A percentile compares a stretch with the other conserved stretches of the same genome.
These are phyloP conservation scores for Forsythia viridissima DNA, from an alignment of 257 asterid species.

Conservation along the genomic window DNA sequence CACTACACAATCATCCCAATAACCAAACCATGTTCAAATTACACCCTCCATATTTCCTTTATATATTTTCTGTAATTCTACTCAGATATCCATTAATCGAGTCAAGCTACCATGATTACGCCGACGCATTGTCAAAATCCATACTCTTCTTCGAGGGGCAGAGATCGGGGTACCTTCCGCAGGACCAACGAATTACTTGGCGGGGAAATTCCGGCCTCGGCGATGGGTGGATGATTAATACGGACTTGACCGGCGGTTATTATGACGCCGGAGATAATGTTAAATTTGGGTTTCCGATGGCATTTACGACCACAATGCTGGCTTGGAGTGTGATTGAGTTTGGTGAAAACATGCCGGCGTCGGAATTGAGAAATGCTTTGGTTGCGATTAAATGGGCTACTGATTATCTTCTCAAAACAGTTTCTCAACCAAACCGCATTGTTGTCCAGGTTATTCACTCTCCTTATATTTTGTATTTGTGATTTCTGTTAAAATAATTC, in stretches of 20 bases:
- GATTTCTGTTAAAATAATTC: too few species aligned
- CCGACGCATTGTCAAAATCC: constrained; percentile 75
- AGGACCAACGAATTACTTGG: constrained; percentile 85
- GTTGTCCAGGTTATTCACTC: constrained; percentile 71
- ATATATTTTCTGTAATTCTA: too few species aligned
- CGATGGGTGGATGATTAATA: constrained; percentile 64
- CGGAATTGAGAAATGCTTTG: constrained; percentile 70
- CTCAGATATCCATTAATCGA: constrained; percentile 19
- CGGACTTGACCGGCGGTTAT: constrained; percentile 86
- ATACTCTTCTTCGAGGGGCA: constrained; percentile 88
- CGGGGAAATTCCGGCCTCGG: constrained; percentile 80
- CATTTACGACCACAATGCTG: constrained; percentile 91
- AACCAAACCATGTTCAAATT: too few species aligned
- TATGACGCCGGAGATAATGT: constrained; percentile 97
- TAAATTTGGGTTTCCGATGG: constrained; percentile 92
- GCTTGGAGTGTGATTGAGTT: constrained; percentile 95
- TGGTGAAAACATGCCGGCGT: constrained; percentile 66
- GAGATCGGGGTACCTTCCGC: constrained; percentile 81
- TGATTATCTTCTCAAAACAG: constrained; percentile 84
- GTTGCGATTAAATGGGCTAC: constrained; percentile 84
- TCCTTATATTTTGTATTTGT: too few species aligned
- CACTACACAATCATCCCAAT: too few species aligned
- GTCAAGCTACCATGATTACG: constrained; percentile 64
- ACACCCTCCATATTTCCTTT: too few species aligned
- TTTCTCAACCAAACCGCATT: constrained; percentile 81